Percentiles rank a stretch among this genome's conserved stretches.
phyloP scores from a whole-genome alignment of 768 basidiomycete species.

The Trichaptum fuscoviolaceum region DNA sequence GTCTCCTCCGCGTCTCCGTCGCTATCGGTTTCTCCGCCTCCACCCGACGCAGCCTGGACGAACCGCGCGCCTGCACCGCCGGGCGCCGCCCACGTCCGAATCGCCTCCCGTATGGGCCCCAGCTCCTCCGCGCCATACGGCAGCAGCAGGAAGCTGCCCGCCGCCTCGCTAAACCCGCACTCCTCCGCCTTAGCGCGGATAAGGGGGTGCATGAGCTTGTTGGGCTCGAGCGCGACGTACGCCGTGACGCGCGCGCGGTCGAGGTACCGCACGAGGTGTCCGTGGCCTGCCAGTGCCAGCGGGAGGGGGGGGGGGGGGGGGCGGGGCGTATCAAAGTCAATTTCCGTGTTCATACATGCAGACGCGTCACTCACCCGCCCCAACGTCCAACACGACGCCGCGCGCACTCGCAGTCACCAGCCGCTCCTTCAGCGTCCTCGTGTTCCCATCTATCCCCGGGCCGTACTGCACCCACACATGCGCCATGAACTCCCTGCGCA shows the following conservation, averaged over 20 bases:
- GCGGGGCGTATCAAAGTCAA: no score
- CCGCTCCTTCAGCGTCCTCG: slow-evolving; percentile 32
- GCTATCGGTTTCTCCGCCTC: not conserved
- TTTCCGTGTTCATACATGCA: no score
- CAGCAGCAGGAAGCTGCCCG: slow-evolving; percentile 53
- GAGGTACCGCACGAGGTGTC: slow-evolving; percentile 60
- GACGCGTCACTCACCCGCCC: slow-evolving; percentile 64
- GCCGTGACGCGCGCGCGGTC: slow-evolving; percentile 46
- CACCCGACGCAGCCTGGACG: not conserved
- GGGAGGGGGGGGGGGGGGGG: no score
- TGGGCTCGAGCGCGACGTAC: slow-evolving; percentile 74
- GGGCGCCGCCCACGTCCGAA: not conserved
- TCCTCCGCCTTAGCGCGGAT: slow-evolving; percentile 45
- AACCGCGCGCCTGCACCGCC: not conserved
- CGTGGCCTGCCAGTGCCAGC: slow-evolving; percentile 42
- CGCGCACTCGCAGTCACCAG: slow-evolving; percentile 51
- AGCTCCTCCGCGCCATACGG: slow-evolving; percentile 60
- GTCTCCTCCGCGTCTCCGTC: not conserved
- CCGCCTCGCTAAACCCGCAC: slow-evolving; percentile 48
- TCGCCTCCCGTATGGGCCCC: slow-evolving; percentile 33
- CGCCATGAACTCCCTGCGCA: slow-evolving; percentile 55
- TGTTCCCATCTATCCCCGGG: slow-evolving; percentile 38
- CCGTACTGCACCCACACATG: slow-evolving; percentile 53
- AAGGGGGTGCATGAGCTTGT: slow-evolving; percentile 52
- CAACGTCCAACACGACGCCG: slow-evolving; percentile 63